Conservation (phyloP, 164 flowering plant genomes). For the Akebia trifoliata region DNA sequence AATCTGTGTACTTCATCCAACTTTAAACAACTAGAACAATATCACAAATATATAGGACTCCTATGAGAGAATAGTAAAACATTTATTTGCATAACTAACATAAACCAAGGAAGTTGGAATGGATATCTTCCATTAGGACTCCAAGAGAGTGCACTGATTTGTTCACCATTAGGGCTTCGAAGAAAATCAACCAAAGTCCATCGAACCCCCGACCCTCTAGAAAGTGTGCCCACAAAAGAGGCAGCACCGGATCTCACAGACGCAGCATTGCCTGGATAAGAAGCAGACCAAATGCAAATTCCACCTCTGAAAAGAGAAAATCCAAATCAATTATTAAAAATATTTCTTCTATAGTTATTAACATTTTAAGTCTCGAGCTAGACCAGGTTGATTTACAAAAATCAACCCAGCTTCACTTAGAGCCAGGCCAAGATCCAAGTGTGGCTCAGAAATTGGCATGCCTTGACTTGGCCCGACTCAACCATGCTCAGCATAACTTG, state of each 20-base stretch:
- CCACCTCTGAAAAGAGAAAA: slow-evolving; percentile 66
- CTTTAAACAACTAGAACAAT: too few relatives aligned
- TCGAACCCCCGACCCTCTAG: slow-evolving; percentile 74
- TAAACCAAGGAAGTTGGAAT: slow-evolving; percentile 2
- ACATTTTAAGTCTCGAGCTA: too few relatives aligned
- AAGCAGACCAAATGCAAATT: slow-evolving; percentile 94
- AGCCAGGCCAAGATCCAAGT: background rate
- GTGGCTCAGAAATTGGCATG: background rate
- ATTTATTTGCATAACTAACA: background rate
- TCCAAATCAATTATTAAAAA: background rate
- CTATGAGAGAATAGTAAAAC: background rate
- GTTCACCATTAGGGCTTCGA: slow-evolving; percentile 54
- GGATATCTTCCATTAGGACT: slow-evolving; percentile 99
- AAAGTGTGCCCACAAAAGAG: slow-evolving; percentile 50
- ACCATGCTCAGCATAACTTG: too few relatives aligned
- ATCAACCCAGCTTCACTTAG: background rate
- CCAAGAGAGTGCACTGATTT: slow-evolving; percentile 84
- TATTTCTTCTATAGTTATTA: too few relatives aligned
- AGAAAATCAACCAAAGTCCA: slow-evolving; percentile 91
- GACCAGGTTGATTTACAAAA: too few relatives aligned
- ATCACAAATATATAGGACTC: background rate
- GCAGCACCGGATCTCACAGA: slow-evolving; percentile 73
- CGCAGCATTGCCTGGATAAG: slow-evolving; percentile 83
- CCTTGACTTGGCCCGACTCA: background rate
- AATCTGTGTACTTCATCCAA: too few relatives aligned